These are phyloP conservation scores for Polygonum aviculare DNA, from an alignment of 148 eudicot species.

Conservation along the genomic window DNA sequence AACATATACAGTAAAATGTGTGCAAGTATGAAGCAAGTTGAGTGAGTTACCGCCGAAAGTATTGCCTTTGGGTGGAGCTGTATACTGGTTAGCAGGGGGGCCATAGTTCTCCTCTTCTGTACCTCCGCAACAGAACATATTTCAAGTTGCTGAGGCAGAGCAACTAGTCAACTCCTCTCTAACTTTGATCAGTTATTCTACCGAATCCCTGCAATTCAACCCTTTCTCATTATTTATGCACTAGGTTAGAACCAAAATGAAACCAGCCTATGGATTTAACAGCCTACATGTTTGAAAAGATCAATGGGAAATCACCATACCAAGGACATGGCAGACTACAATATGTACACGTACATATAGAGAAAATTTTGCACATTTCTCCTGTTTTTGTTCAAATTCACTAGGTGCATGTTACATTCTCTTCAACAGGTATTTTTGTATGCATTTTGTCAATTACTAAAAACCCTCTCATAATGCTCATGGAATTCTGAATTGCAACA, in stretches of 20 bases:
- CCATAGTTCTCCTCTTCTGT: constrained; percentile 56
- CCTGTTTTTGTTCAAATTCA: too few species aligned
- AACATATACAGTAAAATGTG: background rate
- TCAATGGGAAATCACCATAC: background rate
- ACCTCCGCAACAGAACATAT: constrained; percentile 79
- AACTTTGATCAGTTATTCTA: background rate
- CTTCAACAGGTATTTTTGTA: background rate
- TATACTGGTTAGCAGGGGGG: constrained; percentile 51
- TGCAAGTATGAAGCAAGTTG: background rate
- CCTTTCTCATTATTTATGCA: background rate
- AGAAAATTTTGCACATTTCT: background rate
- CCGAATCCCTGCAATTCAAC: background rate
- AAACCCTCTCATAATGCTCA: background rate
- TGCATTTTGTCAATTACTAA: too few species aligned
- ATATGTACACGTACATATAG: too few species aligned
- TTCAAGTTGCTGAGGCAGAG: constrained; percentile 25
- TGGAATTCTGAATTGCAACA: background rate
- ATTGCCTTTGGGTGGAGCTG: constrained; percentile 58
- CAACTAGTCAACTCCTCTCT: background rate
- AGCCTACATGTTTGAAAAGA: background rate
- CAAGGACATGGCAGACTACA: too few species aligned
- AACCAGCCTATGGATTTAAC: background rate
- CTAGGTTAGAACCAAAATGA: background rate
- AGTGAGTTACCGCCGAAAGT: constrained; percentile 34
- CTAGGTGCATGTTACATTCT: background rate